These are phyloP conservation scores for Sideroxylon spinosum DNA, from an alignment of 179 eudicot genomes.

Conservation along the genomic window DNA sequence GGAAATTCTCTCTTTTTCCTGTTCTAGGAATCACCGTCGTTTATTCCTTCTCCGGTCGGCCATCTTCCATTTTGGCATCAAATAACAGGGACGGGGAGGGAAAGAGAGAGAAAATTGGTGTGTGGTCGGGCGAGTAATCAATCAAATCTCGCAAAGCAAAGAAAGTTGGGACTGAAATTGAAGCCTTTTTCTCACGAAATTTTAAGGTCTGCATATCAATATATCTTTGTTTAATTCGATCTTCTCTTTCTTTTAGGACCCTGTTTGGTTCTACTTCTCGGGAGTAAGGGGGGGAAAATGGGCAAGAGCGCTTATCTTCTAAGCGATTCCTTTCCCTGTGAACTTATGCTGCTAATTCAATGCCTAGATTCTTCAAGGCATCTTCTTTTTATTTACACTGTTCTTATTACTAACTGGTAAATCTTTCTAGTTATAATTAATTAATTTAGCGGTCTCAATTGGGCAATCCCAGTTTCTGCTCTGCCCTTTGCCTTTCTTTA, in stretches of 20 bases:
- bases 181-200: background rate
- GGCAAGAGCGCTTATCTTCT: background rate
- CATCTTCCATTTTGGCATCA: too few species aligned
- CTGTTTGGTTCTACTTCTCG: background rate
- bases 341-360: background rate
- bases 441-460: background rate
- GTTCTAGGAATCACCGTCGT: too few species aligned
- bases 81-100: too few species aligned
- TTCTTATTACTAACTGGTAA: background rate
- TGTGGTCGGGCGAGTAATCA: background rate
- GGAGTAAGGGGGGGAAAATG: background rate
- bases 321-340: background rate
- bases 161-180: background rate
- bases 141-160: background rate
- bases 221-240: background rate
- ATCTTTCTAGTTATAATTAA: too few species aligned
- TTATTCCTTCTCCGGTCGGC: too few species aligned
- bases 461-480: background rate
- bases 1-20: too few species aligned
- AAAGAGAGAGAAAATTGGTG: too few species aligned
- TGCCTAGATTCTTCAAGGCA: background rate
- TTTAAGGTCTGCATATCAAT: background rate
- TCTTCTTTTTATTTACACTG: background rate
- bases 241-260: background rate
- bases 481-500: background rate